These are phyloP conservation scores for Mesembryanthemum crystallinum DNA, from an alignment of 148 eudicot species.

Conservation along the genomic window DNA sequence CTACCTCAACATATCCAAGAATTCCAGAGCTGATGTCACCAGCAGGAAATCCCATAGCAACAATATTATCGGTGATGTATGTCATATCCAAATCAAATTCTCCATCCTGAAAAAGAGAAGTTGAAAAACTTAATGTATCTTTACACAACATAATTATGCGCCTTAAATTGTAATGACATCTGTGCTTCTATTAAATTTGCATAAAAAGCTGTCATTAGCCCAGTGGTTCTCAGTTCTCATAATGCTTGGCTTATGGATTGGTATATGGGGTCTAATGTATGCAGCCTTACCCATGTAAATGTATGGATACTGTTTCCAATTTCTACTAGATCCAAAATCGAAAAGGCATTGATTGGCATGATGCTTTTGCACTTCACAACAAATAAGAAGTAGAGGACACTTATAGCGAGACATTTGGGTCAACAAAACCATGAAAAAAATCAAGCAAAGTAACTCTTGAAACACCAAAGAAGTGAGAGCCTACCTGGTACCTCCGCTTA, in stretches of 20 bases:
- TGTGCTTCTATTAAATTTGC: too few relatives aligned
- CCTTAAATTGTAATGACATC: not conserved
- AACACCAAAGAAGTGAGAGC: conserved; percentile 12
- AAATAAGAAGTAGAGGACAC: not conserved
- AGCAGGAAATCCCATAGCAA: conserved; percentile 99
- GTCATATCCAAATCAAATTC: conserved; percentile 95
- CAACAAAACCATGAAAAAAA: too few relatives aligned
- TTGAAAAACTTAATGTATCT: not conserved
- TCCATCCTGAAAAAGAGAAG: conserved; percentile 57
- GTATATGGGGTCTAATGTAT: too few relatives aligned
- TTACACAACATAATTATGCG: not conserved
- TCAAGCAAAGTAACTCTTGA: conserved; percentile 7
- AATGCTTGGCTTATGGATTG: too few relatives aligned
- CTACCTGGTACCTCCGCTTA: conserved; percentile 98
- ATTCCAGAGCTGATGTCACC: conserved; percentile 96
- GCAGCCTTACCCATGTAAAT: not conserved
- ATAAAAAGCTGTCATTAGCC: too few relatives aligned
- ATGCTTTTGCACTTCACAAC: not conserved
- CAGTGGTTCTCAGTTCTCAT: too few relatives aligned
- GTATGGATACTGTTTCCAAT: not conserved
- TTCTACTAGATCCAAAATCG: not conserved
- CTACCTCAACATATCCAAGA: conserved; percentile 94
- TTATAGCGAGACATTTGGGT: too few relatives aligned
- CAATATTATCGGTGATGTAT: conserved; percentile 84
- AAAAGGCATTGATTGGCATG: not conserved